Conservation (phyloP, 768 basidiomycete genomes). For the Boletus rufocinnamomeus region DNA sequence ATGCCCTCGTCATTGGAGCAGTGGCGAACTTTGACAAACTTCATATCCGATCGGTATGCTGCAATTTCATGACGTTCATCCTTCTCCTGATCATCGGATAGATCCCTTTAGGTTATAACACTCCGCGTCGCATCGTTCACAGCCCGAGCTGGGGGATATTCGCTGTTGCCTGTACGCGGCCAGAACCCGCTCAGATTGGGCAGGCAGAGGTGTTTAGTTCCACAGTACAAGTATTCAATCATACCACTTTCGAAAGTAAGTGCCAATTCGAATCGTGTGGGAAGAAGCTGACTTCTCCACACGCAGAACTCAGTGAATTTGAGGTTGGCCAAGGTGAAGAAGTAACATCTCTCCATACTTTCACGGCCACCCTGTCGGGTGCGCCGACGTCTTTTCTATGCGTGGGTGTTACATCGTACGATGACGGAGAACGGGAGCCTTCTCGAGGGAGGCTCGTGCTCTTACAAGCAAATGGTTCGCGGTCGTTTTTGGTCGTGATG, state of each 20-base stretch:
- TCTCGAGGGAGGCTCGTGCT: slow-evolving; percentile 62
- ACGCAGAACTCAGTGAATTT: slow-evolving; percentile 32
- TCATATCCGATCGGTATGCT: slow-evolving; percentile 73
- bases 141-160: slow-evolving; percentile 55
- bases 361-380: slow-evolving; percentile 32
- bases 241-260: slow-evolving; percentile 63
- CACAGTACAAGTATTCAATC: slow-evolving; percentile 68
- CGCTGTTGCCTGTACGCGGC: slow-evolving; percentile 63
- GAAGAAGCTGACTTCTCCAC: slow-evolving; percentile 6
- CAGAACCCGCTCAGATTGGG: slow-evolving; percentile 55
- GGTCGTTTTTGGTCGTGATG: slow-evolving; percentile 34
- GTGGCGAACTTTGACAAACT: slow-evolving; percentile 72
- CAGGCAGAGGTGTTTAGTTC: slow-evolving; percentile 48
- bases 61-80: neutral
- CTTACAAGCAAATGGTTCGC: slow-evolving; percentile 39
- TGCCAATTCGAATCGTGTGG: slow-evolving; percentile 8
- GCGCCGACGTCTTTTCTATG: slow-evolving; percentile 46
- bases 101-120: slow-evolving; percentile 72
- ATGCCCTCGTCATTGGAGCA: slow-evolving; percentile 62
- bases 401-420: slow-evolving; percentile 48
- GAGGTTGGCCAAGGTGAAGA: slow-evolving; percentile 54
- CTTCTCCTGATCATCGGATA: slow-evolving; percentile 30
- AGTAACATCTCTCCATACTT: slow-evolving; percentile 52
- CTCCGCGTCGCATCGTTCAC: slow-evolving; percentile 69
- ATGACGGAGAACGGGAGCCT: slow-evolving; percentile 49